These are phyloP conservation scores for Cucurbita pepo DNA, from an alignment of 306 rosid genomes.

Conservation along the genomic window DNA sequence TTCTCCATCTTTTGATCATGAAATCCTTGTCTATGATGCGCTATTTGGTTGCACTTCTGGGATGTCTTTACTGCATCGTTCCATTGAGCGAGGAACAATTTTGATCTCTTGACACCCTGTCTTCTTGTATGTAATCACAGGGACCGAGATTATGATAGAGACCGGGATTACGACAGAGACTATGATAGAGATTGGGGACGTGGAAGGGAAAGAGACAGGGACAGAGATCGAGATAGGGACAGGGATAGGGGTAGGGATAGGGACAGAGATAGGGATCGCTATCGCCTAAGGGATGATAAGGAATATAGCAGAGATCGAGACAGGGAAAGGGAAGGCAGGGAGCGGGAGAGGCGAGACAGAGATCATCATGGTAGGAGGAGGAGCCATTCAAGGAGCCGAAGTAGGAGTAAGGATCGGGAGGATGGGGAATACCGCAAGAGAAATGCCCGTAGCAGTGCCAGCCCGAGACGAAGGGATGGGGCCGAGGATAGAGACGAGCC, in stretches of 20 bases:
- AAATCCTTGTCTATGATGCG: background rate
- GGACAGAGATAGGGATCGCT: slow-evolving; percentile 52
- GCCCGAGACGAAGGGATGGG: slow-evolving; percentile 62
- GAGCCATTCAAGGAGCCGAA: slow-evolving; percentile 77
- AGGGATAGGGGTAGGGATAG: slow-evolving; percentile 50
- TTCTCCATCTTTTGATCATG: background rate
- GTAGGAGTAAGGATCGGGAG: slow-evolving; percentile 69
- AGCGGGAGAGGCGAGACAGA: slow-evolving; percentile 80
- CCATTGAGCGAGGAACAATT: background rate
- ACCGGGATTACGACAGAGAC: slow-evolving; percentile 37
- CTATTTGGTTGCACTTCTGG: background rate
- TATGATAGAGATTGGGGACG: slow-evolving; percentile 71
- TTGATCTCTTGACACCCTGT: background rate
- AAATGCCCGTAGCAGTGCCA: slow-evolving; percentile 41
- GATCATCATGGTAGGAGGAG: slow-evolving; percentile 83
- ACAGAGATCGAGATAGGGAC: slow-evolving; percentile 44
- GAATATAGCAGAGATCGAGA: slow-evolving; percentile 50
- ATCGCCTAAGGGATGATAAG: slow-evolving; percentile 48
- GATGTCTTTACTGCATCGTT: background rate
- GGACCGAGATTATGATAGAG: slow-evolving; percentile 86
- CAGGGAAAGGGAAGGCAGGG: slow-evolving; percentile 61
- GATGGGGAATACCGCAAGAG: slow-evolving; percentile 65
- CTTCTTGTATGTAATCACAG: slow-evolving; percentile 14
- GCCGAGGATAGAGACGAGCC: slow-evolving; percentile 59
- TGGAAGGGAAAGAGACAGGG: slow-evolving; percentile 47